These are phyloP conservation scores for Syncephalis plumigaleata DNA, from an alignment of 371 early-diverging fungal species.

Conservation along the genomic window DNA sequence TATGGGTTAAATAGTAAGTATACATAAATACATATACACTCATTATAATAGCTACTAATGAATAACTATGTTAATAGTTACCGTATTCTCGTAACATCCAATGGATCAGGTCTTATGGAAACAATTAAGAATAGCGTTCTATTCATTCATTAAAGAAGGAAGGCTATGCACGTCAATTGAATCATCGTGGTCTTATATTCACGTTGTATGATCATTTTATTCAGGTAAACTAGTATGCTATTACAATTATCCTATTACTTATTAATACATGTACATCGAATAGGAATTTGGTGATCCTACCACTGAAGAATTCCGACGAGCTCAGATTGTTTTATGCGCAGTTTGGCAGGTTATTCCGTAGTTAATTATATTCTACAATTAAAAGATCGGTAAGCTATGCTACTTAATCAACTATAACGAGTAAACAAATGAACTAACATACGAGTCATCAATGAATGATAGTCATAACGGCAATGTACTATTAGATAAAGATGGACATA, in stretches of 20 bases:
- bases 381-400: slow-evolving; percentile 57
- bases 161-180: slow-evolving; percentile 51
- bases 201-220: slow-evolving; percentile 82
- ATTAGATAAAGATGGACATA: slow-evolving; percentile 65
- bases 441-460: slow-evolving; percentile 6
- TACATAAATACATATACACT: slow-evolving; percentile 3
- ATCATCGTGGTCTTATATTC: slow-evolving; percentile 48
- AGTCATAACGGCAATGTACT: slow-evolving; percentile 97
- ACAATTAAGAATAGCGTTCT: slow-evolving; percentile 87
- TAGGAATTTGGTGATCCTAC: slow-evolving; percentile 57
- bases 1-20: slow-evolving; percentile 88
- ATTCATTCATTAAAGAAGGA: slow-evolving; percentile 97
- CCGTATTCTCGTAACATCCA: slow-evolving; percentile 78
- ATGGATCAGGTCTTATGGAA: slow-evolving; percentile 87
- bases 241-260: slow-evolving; percentile 1
- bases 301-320: slow-evolving; percentile 41
- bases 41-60: neutral
- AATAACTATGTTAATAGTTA: too few species aligned
- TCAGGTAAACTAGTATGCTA: slow-evolving; percentile 22
- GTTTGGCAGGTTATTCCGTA: slow-evolving; percentile 92
- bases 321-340: slow-evolving; percentile 87
- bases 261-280: too few species aligned
- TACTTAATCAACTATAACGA: slow-evolving; percentile 19
- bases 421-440: too few species aligned
- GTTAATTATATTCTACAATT: slow-evolving; percentile 90